A percentile compares a stretch with the other conserved stretches of the same genome.
Evolutionary conservation across 2,329 filamentous ascomycete species (phyloP).

Genomic region (Colletotrichum theobromicola): DNA sequence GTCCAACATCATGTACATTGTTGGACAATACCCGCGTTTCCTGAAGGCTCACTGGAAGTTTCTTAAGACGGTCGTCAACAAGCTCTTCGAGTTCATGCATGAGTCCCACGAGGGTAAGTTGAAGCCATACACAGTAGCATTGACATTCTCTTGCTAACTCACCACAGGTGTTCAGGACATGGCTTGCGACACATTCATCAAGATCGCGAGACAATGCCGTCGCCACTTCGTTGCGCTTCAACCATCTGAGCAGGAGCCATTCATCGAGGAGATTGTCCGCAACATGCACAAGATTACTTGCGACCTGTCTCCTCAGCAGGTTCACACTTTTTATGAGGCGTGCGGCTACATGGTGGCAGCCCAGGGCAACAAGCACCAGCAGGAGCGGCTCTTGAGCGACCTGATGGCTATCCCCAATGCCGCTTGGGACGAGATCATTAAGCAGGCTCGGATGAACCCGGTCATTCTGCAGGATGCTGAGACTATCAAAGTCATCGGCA

Average conservation of each 20-base stretch:
- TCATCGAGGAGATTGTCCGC: constrained; percentile 97
- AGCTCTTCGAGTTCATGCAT: constrained; percentile 99
- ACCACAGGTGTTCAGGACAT: constrained; percentile 89
- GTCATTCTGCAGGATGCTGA: constrained; percentile 88
- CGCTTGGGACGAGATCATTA: constrained; percentile 96
- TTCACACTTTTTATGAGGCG: constrained; percentile 98
- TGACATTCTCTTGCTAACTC: background rate
- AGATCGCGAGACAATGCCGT: constrained; percentile 98
- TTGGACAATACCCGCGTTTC: constrained; percentile 97
- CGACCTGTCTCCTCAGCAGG: constrained; percentile 93
- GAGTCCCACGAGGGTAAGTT: constrained; percentile 91
- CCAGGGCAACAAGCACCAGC: constrained; percentile 92
- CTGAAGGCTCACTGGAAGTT: constrained; percentile 99
- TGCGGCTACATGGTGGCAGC: constrained; percentile 99
- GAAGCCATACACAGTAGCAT: background rate
- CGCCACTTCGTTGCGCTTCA: constrained; percentile 97
- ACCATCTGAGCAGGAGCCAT: constrained; percentile 91
- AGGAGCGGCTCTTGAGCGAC: constrained; percentile 89
- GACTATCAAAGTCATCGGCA: constrained; percentile 97
- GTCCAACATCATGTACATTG: constrained; percentile 99
- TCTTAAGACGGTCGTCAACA: constrained; percentile 98
- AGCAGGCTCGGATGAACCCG: constrained; percentile 83
- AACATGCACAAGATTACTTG: constrained; percentile 96
- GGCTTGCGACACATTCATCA: constrained; percentile 99
- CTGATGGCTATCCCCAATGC: constrained; percentile 93